phyloP scores from a whole-genome alignment of 2,329 filamentous ascomycete species.

The Aspergillus flavus region DNA sequence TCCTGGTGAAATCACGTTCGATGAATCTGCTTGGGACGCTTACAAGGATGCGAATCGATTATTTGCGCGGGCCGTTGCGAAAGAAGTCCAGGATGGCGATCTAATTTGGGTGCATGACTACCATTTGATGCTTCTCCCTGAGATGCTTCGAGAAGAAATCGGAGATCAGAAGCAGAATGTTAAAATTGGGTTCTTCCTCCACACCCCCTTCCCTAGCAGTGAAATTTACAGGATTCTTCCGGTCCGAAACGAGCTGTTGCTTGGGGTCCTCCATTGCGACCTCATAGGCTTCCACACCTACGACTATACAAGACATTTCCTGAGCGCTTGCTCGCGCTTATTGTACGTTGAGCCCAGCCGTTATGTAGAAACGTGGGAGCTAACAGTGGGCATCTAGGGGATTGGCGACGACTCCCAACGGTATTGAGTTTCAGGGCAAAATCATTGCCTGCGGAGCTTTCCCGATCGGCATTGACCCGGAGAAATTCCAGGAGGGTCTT shows the following conservation, averaged over 20 bases:
- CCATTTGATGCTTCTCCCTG: conserved; percentile 93
- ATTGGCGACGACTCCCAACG: conserved; percentile 78
- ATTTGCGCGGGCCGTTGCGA: conserved; percentile 84
- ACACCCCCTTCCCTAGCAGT: conserved; percentile 94
- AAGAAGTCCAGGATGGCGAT: conserved; percentile 89
- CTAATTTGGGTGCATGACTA: conserved; percentile 99
- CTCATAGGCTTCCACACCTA: conserved; percentile 98
- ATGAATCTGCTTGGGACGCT: conserved; percentile 90
- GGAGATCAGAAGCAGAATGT: conserved; percentile 81
- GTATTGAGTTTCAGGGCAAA: conserved; percentile 85
- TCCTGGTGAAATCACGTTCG: conserved; percentile 96
- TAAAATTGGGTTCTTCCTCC: conserved; percentile 97
- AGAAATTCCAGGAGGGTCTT: conserved; percentile 90
- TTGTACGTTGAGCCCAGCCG: conserved; percentile 56
- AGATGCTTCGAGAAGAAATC: conserved; percentile 92
- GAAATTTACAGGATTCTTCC: conserved; percentile 97
- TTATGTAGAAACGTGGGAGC: conserved; percentile 6
- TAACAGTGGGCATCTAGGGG: conserved; percentile 36
- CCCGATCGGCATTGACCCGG: conserved; percentile 95
- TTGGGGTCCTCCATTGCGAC: conserved; percentile 89
- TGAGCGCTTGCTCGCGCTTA: conserved; percentile 95
- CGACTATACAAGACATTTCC: conserved; percentile 96
- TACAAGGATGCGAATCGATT: conserved; percentile 91
- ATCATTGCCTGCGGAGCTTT: conserved; percentile 92
- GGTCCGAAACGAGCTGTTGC: conserved; percentile 83